A percentile compares a stretch with the other conserved stretches of the same genome.
Conservation (phyloP, 163 green algal genomes). For the Scenedesmus sp. region DNA sequence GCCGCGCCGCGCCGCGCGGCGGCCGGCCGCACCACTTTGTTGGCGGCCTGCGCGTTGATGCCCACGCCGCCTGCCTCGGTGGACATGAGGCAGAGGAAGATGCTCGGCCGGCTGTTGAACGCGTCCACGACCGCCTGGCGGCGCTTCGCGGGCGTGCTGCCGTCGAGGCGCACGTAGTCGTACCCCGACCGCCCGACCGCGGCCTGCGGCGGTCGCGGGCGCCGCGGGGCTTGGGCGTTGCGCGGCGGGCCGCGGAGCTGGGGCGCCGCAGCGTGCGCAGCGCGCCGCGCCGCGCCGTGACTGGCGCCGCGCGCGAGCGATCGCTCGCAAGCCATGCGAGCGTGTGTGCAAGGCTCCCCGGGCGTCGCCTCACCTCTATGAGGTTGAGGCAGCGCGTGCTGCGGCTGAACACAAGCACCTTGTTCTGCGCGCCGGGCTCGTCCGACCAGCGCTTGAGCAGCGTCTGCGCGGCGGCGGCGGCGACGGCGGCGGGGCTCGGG, state of each 20-base stretch:
- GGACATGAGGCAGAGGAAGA: conserved; percentile 82
- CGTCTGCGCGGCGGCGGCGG: background rate
- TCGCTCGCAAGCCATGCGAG: no score
- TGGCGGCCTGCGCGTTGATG: conserved; percentile 84
- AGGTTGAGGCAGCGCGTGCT: conserved; percentile 40
- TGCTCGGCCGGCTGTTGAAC: conserved; percentile 53
- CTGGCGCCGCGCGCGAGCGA: no score
- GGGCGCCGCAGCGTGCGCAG: no score
- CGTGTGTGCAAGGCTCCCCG: background rate
- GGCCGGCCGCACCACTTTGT: conserved; percentile 75
- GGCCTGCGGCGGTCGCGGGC: no score
- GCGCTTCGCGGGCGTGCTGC: conserved; percentile 19
- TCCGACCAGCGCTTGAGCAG: conserved; percentile 16
- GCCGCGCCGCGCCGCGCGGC: no score
- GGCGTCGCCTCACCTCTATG: conserved; percentile 42
- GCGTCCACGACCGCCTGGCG: conserved; percentile 49
- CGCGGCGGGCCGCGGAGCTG: no score
- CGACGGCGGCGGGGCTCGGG: background rate
- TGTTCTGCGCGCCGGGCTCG: background rate
- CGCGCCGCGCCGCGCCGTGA: no score
- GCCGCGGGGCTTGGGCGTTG: no score
- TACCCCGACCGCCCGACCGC: conserved; percentile 27
- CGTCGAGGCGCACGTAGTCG: conserved; percentile 39
- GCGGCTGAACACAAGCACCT: conserved; percentile 58
- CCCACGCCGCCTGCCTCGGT: conserved; percentile 80